Evolutionary conservation across 2,329 filamentous ascomycete genomes (phyloP).

Genomic region (Akanthomyces uredinophilus): DNA sequence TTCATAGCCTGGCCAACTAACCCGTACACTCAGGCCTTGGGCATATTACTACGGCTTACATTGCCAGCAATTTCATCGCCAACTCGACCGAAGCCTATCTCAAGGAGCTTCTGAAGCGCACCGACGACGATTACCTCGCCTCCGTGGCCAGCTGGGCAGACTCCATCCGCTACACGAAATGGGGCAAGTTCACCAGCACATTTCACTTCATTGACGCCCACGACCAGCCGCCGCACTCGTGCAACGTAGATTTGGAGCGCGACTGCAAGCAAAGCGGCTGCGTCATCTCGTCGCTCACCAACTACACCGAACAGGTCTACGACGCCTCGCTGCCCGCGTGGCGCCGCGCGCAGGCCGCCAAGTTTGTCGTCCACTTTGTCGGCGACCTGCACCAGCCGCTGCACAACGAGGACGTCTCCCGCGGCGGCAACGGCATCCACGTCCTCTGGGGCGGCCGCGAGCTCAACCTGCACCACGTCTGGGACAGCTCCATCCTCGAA

Average conservation of each 20-base stretch:
- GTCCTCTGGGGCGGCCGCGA: constrained; percentile 54
- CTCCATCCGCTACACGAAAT: constrained; percentile 58
- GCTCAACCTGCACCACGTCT: constrained; percentile 66
- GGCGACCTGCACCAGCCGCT: constrained; percentile 67
- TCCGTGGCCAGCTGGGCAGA: constrained; percentile 64
- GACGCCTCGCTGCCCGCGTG: constrained; percentile 39
- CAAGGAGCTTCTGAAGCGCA: constrained; percentile 50
- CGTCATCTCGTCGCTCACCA: constrained; percentile 54
- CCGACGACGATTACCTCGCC: constrained; percentile 54
- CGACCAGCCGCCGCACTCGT: constrained; percentile 53
- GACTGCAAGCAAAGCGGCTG: constrained; percentile 61
- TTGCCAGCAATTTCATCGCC: constrained; percentile 56
- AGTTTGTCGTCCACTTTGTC: constrained; percentile 64
- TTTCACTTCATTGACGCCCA: constrained; percentile 68
- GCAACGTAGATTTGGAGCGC: constrained; percentile 52
- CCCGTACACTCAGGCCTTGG: constrained; percentile 45
- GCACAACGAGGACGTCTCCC: constrained; percentile 57
- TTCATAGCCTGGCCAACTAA: not conserved
- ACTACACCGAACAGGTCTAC: constrained; percentile 54
- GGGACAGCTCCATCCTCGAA: constrained; percentile 67
- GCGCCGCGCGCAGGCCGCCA: constrained; percentile 54
- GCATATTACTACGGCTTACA: constrained; percentile 60
- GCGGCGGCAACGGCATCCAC: constrained; percentile 63
- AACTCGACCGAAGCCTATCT: constrained; percentile 52
- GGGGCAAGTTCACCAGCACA: constrained; percentile 54